These are phyloP conservation scores for Sporormia fimetaria DNA, from an alignment of 495 filamentous ascomycete species.

Conservation along the genomic window DNA sequence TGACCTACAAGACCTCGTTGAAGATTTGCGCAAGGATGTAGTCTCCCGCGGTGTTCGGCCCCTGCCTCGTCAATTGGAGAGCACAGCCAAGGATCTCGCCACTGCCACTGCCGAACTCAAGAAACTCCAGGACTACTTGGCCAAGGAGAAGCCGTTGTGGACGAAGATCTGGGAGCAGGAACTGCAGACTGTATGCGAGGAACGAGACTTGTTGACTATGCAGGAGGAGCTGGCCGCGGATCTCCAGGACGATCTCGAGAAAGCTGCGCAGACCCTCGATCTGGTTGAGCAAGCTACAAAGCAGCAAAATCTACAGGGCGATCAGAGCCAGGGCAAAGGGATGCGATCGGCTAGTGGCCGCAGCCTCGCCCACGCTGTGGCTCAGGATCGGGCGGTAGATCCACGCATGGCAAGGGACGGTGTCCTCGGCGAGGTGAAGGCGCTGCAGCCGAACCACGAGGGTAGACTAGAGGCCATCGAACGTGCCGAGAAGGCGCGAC, in stretches of 20 bases:
- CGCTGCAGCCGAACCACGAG: conserved; percentile 91
- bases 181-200: conserved; percentile 84
- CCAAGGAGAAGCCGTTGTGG: conserved; percentile 87
- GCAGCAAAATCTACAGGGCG: conserved; percentile 68
- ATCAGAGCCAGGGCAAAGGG: conserved; percentile 1
- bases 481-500: conserved; percentile 75
- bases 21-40: conserved; percentile 95
- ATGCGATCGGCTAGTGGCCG: conserved; percentile 21
- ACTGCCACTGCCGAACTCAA: conserved; percentile 73
- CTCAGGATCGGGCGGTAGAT: conserved; percentile 54
- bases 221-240: conserved; percentile 90
- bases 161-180: conserved; percentile 98
- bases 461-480: conserved; percentile 88
- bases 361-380: conserved; percentile 42
- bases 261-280: conserved; percentile 81
- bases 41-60: conserved; percentile 87
- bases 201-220: conserved; percentile 83
- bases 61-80: conserved; percentile 79
- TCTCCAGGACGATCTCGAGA: conserved; percentile 87
- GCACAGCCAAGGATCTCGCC: conserved; percentile 76
- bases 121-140: conserved; percentile 88
- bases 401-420: conserved; percentile 75
- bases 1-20: conserved; percentile 88
- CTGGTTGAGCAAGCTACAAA: conserved; percentile 94
- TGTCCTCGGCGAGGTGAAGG: conserved; percentile 85